Base-by-base conservation (phyloP, 2,329 filamentous ascomycete species). In the Arachnomyces sp. region DNA sequence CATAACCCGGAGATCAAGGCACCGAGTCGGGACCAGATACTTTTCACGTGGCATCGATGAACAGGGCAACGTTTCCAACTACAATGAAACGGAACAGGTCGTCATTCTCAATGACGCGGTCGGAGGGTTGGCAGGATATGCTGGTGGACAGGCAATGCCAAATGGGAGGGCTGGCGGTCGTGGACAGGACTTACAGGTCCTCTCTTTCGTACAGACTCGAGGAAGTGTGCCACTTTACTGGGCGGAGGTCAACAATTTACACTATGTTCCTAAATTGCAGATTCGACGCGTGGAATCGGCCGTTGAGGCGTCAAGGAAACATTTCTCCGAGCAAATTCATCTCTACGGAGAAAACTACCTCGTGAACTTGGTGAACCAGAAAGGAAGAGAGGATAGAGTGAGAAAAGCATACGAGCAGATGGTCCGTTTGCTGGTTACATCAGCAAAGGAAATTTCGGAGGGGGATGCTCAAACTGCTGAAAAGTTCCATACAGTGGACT, bases 61-160 rank as follows among this genome's bases (percentile, higher is more conserved):
- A 49, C 74, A 92, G 46, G 92, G 92, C 16, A 80, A 96, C 60
- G 92, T 92, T n/a, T 87, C 92, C 50, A 98, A 98, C 62, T 98
- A 90, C 74, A 98, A 98, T 59, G 92, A 98, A 71, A 96, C 92
- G 0, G 92, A 98, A 60, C 92, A 98, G 60, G 73, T 92, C 28
- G 74, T 95, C 45, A 79, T 98, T 29, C 66, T 96, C 51, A 96
- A 96, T 54, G 92, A 96, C 63, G 74, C 77, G 35, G 74, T 74
- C 3, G 79, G 79, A 42, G 83, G 84, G 1, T 67, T 92, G 32
- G 81, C 85, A 31, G 89, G 88, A 5, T 95, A 86, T 62, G 83
- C 83, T 36, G 84, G 86, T 39, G 84, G 82, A 52, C 73, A 77
- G 43, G 80, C 84, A 14, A 84, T 85, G 69, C 78, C 85, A 54